These are phyloP conservation scores for Globisporangium takayamanum DNA, from an alignment of 352 stramenopile genomes.

Conservation along the genomic window DNA sequence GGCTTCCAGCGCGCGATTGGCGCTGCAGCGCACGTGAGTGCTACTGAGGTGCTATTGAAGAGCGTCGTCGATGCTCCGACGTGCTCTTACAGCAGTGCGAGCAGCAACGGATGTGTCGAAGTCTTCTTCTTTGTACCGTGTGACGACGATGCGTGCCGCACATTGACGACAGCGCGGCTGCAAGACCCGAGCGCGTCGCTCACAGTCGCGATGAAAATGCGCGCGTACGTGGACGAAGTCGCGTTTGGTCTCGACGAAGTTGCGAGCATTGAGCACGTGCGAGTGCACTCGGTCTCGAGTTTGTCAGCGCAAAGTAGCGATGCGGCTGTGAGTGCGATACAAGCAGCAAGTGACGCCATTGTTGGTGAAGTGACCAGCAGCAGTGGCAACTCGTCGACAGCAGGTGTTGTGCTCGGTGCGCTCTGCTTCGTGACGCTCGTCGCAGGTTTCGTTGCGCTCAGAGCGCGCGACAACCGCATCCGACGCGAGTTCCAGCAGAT, in stretches of 20 bases:
- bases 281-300: constrained; percentile 11
- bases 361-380: background rate
- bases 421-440: constrained; percentile 14
- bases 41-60: constrained; percentile 4
- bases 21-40: background rate
- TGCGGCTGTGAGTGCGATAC: background rate
- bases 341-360: background rate
- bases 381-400: background rate
- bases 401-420: constrained; percentile 1
- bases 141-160: constrained; percentile 10
- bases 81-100: background rate
- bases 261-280: constrained; percentile 16
- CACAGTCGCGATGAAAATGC: constrained; percentile 20
- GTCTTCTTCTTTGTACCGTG: constrained; percentile 11
- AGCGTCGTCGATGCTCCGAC: background rate
- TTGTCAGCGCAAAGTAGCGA: background rate
- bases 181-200: constrained; percentile 13
- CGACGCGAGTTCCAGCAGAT: constrained; percentile 25
- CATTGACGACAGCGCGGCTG: constrained; percentile 8
- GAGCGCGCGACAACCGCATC: constrained; percentile 21
- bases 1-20: constrained; percentile 7
- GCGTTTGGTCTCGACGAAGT: constrained; percentile 13
- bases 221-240: constrained; percentile 9
- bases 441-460: constrained; percentile 13
- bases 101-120: background rate